phyloP scores from a whole-genome alignment of 2,329 filamentous ascomycete genomes.

The Penicillium sp. region DNA sequence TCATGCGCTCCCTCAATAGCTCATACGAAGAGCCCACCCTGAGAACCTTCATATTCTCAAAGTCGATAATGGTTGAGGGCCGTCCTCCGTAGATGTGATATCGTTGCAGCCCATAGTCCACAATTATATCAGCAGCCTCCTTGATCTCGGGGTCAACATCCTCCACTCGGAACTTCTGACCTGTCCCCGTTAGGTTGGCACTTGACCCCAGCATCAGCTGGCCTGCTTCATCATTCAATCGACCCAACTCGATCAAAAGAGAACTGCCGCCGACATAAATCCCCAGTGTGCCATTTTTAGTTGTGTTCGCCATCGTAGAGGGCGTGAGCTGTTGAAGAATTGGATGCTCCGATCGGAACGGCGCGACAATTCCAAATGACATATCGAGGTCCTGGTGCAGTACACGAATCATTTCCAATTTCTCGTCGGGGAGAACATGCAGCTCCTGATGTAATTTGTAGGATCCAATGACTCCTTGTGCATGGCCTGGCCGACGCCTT shows the following conservation, averaged over 20 bases:
- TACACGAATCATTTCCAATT: conserved; percentile 16
- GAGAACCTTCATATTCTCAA: conserved; percentile 6
- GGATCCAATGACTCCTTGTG: conserved; percentile 22
- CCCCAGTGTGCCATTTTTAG: conserved; percentile 7
- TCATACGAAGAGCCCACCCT: conserved; percentile 8
- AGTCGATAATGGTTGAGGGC: conserved; percentile 3
- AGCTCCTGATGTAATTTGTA: conserved; percentile 17
- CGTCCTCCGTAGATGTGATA: conserved; percentile 9
- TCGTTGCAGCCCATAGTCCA: conserved; percentile 13
- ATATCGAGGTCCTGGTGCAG: conserved; percentile 18
- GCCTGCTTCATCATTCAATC: conserved; percentile 5
- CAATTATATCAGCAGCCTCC: conserved; percentile 11
- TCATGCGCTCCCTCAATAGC: background rate
- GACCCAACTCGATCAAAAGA: conserved; percentile 7
- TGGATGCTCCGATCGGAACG: background rate
- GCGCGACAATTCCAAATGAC: conserved; percentile 12
- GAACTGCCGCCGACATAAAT: conserved; percentile 1
- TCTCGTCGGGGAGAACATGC: conserved; percentile 12
- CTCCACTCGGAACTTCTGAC: conserved; percentile 15
- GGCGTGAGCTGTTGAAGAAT: background rate
- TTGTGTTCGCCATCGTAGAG: conserved; percentile 1
- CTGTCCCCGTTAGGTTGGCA: conserved; percentile 18
- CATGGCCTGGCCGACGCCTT: conserved; percentile 18
- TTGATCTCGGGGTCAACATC: conserved; percentile 17
- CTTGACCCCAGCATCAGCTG: conserved; percentile 14